These are phyloP conservation scores for Pyricularia grisea DNA, from an alignment of 2,329 filamentous ascomycete genomes.

Conservation along the genomic window DNA sequence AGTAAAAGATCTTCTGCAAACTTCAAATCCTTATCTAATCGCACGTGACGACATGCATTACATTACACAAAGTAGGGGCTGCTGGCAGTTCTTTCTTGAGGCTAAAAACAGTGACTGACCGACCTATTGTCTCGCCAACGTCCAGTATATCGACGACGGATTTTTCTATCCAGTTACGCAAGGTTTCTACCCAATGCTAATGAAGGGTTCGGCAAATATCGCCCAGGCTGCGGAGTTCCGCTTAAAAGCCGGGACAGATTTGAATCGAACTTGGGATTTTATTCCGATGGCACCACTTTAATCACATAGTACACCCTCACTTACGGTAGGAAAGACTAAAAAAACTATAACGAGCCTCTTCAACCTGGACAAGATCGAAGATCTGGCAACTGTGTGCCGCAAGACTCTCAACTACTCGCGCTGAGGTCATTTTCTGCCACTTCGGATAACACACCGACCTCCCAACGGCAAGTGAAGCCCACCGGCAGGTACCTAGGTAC, in stretches of 20 bases:
- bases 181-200: no score
- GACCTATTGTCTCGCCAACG: no score
- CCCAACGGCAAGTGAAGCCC: neutral
- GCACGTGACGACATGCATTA: no score
- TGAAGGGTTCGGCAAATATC: no score
- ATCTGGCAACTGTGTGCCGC: neutral
- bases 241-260: no score
- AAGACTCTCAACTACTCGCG: no score
- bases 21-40: neutral
- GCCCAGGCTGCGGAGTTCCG: no score
- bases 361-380: neutral
- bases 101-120: neutral
- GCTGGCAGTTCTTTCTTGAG: neutral
- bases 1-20: no score
- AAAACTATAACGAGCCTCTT: neutral
- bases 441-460: neutral
- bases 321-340: neutral
- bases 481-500: neutral
- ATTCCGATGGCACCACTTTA: neutral
- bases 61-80: no score
- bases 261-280: no score
- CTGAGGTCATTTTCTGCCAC: neutral
- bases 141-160: no score
- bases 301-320: neutral
- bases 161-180: no score